phyloP scores from a whole-genome alignment of 2,329 filamentous ascomycete genomes.

The Hypoxylon sp. region DNA sequence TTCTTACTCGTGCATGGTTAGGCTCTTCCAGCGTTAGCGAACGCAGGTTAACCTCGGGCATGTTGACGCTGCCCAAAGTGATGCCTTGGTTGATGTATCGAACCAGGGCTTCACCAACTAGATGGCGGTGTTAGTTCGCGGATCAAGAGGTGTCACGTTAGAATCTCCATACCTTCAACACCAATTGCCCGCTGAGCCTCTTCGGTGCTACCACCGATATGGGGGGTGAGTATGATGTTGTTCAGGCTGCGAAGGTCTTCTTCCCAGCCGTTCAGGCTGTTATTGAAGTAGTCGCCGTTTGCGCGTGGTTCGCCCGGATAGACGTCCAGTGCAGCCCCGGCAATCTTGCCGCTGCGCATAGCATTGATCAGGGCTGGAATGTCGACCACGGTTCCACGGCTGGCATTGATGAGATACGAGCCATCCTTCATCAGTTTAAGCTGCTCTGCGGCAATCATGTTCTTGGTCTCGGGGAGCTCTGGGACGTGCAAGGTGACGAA shows the following conservation, averaged over 20 bases:
- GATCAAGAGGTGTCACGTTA: not conserved
- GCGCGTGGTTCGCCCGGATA: constrained; percentile 94
- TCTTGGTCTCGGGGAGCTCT: constrained; percentile 90
- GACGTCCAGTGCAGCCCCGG: constrained; percentile 95
- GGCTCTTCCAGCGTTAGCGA: constrained; percentile 91
- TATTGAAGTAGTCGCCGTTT: constrained; percentile 96
- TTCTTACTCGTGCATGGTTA: constrained; percentile 82
- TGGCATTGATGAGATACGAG: constrained; percentile 95
- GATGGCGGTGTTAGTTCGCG: constrained; percentile 35
- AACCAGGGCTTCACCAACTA: constrained; percentile 86
- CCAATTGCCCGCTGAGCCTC: constrained; percentile 98
- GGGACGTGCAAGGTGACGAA: constrained; percentile 97
- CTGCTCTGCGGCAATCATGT: constrained; percentile 87
- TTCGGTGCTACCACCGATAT: constrained; percentile 97
- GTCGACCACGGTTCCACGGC: constrained; percentile 92
- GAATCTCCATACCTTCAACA: constrained; percentile 73
- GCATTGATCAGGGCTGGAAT: constrained; percentile 92
- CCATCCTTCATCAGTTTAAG: constrained; percentile 92
- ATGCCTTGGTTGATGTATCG: constrained; percentile 96
- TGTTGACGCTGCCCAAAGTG: constrained; percentile 92
- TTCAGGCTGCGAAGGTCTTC: constrained; percentile 87
- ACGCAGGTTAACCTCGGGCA: constrained; percentile 94
- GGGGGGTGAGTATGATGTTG: constrained; percentile 95
- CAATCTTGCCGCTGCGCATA: constrained; percentile 87
- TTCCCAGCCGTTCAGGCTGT: constrained; percentile 84